A percentile compares a stretch with the other conserved stretches of the same genome.
phyloP scores from a whole-genome alignment of 768 basidiomycete genomes.

The Leccinum variicolor region DNA sequence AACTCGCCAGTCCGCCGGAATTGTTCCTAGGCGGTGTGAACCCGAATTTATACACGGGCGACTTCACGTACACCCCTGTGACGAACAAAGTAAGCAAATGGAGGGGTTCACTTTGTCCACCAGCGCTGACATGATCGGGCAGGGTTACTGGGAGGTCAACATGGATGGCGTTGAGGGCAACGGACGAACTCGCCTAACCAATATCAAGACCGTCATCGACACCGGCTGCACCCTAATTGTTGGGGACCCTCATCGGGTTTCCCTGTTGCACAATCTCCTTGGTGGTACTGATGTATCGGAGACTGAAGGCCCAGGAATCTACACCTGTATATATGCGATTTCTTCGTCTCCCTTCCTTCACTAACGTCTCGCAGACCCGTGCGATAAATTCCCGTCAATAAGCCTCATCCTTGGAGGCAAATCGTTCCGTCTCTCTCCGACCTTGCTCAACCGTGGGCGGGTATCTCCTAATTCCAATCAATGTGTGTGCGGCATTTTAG shows the following conservation, averaged over 20 bases:
- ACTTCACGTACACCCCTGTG: slow-evolving; percentile 34
- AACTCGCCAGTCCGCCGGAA: slow-evolving; percentile 40
- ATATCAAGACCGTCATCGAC: slow-evolving; percentile 9
- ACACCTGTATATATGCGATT: slow-evolving; percentile 24
- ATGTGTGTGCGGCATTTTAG: background rate
- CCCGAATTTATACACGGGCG: slow-evolving; percentile 39
- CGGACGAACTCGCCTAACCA: background rate
- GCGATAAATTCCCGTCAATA: background rate
- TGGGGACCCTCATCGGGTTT: slow-evolving; percentile 8
- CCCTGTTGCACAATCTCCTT: slow-evolving; percentile 17
- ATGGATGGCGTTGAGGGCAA: slow-evolving; percentile 4
- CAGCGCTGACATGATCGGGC: background rate
- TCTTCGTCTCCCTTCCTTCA: background rate
- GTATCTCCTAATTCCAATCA: background rate
- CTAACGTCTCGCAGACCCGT: background rate
- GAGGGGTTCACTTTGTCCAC: background rate
- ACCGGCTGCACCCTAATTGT: slow-evolving; percentile 20
- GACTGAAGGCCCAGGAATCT: slow-evolving; percentile 25
- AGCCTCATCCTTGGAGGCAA: background rate
- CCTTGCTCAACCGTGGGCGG: background rate
- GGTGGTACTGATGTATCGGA: slow-evolving; percentile 22
- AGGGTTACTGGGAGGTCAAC: slow-evolving; percentile 20
- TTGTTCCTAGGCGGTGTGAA: slow-evolving; percentile 55
- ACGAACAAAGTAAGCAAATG: slow-evolving; percentile 1
- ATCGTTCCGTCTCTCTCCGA: background rate